Evolutionary conservation across 768 basidiomycete genomes (phyloP).

Genomic region (Filobasidium floriforme): DNA sequence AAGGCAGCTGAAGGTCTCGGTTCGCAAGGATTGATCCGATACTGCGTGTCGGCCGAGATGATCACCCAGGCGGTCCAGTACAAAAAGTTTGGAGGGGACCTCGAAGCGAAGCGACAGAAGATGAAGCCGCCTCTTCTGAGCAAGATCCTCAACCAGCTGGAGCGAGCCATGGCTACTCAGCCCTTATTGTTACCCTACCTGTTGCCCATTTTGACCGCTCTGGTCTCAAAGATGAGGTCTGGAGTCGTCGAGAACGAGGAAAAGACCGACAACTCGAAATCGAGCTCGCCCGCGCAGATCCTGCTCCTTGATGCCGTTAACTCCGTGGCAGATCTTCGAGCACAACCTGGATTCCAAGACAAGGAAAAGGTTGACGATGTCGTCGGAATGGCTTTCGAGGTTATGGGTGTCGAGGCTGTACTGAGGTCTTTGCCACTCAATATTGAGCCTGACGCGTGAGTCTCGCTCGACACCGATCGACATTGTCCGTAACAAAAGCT

Average conservation of each 20-base stretch:
- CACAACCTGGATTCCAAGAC: conserved; percentile 76
- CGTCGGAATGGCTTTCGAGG: conserved; percentile 69
- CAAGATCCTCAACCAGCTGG: conserved; percentile 58
- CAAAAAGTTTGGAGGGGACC: conserved; percentile 47
- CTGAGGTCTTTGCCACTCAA: conserved; percentile 72
- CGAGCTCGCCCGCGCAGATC: conserved; percentile 58
- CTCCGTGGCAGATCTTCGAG: conserved; percentile 65
- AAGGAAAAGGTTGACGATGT: conserved; percentile 78
- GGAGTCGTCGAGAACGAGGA: conserved; percentile 8
- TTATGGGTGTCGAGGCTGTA: conserved; percentile 75
- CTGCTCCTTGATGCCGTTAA: conserved; percentile 63
- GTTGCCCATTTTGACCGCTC: conserved; percentile 62
- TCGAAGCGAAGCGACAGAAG: conserved; percentile 48
- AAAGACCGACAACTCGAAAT: conserved; percentile 29
- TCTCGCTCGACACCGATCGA: conserved; percentile 17
- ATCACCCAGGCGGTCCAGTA: conserved; percentile 47
- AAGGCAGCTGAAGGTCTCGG: conserved; percentile 40
- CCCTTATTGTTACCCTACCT: conserved; percentile 72
- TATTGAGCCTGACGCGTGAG: conserved; percentile 71
- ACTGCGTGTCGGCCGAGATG: conserved; percentile 63
- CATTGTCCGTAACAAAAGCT: background rate
- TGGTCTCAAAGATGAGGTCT: conserved; percentile 57
- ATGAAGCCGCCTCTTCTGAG: conserved; percentile 55
- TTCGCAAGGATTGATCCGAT: conserved; percentile 50
- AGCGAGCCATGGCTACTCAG: conserved; percentile 63